Evolutionary conservation across 1,284 basidiomycete species (phyloP), one percentile per base, ranked within the genome.

Genomic region (Bjerkandera adusta): DNA sequence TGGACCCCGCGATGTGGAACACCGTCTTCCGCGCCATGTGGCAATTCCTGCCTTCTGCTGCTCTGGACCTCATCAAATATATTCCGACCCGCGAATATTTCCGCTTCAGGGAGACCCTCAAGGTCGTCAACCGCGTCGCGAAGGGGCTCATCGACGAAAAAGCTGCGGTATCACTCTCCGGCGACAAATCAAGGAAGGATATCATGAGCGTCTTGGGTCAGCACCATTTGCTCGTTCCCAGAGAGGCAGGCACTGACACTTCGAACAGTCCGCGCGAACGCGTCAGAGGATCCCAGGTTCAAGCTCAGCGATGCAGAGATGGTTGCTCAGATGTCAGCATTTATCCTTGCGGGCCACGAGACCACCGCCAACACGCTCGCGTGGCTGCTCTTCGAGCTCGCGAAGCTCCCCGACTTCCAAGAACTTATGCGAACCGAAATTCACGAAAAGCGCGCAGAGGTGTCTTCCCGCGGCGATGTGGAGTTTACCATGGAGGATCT

Each of bases 401-500:
- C 62, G 3, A 57, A 54, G 29, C 40, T 58, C 32, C 57, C 56
- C 1, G 56, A 61, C 26, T 53, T 45, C 40, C 63, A 65, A 39
- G 43, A 41, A 3, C 45, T 50, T 16, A 37, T 64, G 22, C 56
- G 63, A 10, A 65, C 4, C 64, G 49, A 50, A 36, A 62, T 70
- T 20, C 46, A 37, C 16, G 43, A 45, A 6, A 47, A 56, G 24
- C 57, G 60, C 15, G 42, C 44, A 1, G 51, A 51, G 8, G 48
- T 56, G n/a, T 27, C 12, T n/a, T 55, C 50, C 64, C 3, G 58
- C 63, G 57, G 54, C 4, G 60, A 57, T 33, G 45, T 40, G 6
- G 62, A 64, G 24, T 56, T 64, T 40, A 57, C 53, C 20, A 52
- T 61, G 1, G 54, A 57, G 8, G 67, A 70, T 43, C 54, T 66